Evolutionary conservation across 306 rosid genomes (phyloP).

Genomic region (Parietaria judaica): DNA sequence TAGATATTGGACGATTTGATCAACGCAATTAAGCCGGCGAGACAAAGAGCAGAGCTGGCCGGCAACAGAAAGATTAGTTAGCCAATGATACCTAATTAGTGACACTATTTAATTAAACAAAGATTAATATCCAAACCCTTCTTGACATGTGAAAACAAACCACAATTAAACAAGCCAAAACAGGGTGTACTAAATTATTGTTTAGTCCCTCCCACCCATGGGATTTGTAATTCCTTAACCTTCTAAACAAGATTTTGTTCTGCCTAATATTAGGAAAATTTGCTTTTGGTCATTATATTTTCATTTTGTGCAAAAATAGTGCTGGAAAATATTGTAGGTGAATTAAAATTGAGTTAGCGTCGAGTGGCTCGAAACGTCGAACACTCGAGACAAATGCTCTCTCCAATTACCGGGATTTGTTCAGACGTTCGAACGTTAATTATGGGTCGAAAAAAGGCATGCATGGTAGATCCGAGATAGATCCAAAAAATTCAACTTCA

Average conservation of each 20-base stretch:
- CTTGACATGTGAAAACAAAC: slow-evolving; percentile 28
- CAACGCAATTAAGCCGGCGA: slow-evolving; percentile 42
- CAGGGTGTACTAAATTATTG: slow-evolving; percentile 40
- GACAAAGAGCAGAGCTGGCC: slow-evolving; percentile 16
- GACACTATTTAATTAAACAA: slow-evolving; percentile 27
- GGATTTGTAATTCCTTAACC: slow-evolving; percentile 22
- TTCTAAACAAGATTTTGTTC: slow-evolving; percentile 21
- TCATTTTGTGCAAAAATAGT: no score
- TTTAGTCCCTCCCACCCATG: slow-evolving; percentile 16
- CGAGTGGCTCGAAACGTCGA: no score
- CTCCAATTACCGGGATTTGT: no score
- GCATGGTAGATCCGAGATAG: no score
- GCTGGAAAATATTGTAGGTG: no score
- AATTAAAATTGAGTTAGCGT: no score
- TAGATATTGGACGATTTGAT: slow-evolving; percentile 37
- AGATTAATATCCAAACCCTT: slow-evolving; percentile 29
- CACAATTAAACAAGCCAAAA: slow-evolving; percentile 29
- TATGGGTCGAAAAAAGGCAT: no score
- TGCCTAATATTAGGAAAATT: no score
- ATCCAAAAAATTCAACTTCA: no score
- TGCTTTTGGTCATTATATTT: not conserved
- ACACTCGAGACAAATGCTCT: no score
- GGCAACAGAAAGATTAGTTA: slow-evolving; percentile 22
- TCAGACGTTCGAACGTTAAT: no score
- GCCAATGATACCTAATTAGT: slow-evolving; percentile 30